A percentile compares a stretch with the other conserved stretches of the same genome.
phyloP scores from a whole-genome alignment of 1,284 basidiomycete species.

The Cryptococcus jaspeensis region DNA sequence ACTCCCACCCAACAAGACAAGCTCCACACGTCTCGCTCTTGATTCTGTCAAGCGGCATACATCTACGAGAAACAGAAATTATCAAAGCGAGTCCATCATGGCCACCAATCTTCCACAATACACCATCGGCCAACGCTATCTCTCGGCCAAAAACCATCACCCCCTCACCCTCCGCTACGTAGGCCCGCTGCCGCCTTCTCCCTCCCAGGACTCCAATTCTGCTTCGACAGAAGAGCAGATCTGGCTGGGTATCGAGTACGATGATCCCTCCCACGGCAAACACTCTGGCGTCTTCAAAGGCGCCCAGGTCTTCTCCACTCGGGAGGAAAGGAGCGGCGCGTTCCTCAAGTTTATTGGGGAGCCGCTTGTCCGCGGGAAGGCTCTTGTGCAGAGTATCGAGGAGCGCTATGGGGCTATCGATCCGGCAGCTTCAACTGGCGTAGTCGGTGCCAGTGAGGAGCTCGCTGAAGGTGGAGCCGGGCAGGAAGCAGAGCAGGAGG shows the following conservation, averaged over 20 bases:
- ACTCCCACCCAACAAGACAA: no score
- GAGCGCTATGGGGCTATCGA: slow-evolving; percentile 61
- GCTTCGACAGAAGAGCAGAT: slow-evolving; percentile 9
- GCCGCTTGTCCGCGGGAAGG: slow-evolving; percentile 57
- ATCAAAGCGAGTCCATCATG: no score
- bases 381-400: slow-evolving; percentile 72
- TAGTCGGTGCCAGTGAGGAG: no score
- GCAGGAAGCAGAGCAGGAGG: slow-evolving; percentile 4
- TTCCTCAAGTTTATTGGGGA: slow-evolving; percentile 34
- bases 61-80: no score
- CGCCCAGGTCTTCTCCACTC: slow-evolving; percentile 65
- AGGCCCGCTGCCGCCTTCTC: slow-evolving; percentile 31
- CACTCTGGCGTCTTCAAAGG: slow-evolving; percentile 81
- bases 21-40: no score
- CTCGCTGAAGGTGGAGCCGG: background rate
- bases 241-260: slow-evolving; percentile 97
- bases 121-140: slow-evolving; percentile 30
- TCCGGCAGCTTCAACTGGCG: background rate
- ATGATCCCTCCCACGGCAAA: slow-evolving; percentile 76
- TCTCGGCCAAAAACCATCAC: slow-evolving; percentile 33
- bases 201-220: background rate
- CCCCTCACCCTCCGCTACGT: slow-evolving; percentile 45
- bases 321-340: slow-evolving; percentile 41
- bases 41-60: no score
- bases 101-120: background rate